Evolutionary conservation across 2,329 filamentous ascomycete genomes (phyloP).

Genomic region (Calonectria hawksworthii): DNA sequence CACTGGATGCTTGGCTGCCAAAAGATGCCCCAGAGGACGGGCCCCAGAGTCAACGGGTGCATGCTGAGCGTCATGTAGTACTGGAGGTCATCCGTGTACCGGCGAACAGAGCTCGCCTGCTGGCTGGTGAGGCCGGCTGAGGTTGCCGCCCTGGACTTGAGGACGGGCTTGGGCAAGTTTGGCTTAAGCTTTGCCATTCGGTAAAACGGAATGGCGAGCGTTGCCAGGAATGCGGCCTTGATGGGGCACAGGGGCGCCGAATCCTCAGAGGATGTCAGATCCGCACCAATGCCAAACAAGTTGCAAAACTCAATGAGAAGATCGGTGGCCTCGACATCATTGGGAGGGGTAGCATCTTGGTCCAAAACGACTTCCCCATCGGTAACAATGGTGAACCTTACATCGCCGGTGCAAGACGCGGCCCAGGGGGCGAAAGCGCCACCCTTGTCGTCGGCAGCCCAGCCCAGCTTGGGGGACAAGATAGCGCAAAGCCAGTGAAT

Average conservation of each 20-base stretch:
- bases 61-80: slow-evolving; percentile 52
- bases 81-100: slow-evolving; percentile 37
- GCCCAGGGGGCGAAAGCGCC: slow-evolving; percentile 39
- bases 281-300: slow-evolving; percentile 42
- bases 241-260: slow-evolving; percentile 37
- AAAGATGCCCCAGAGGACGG: slow-evolving; percentile 49
- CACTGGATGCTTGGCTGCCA: slow-evolving; percentile 49
- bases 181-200: slow-evolving; percentile 44
- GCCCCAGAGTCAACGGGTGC: slow-evolving; percentile 42
- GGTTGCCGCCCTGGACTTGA: slow-evolving; percentile 23
- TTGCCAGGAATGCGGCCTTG: slow-evolving; percentile 44
- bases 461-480: slow-evolving; percentile 39
- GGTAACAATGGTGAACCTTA: slow-evolving; percentile 40
- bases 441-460: slow-evolving; percentile 37
- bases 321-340: slow-evolving; percentile 38
- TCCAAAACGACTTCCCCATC: slow-evolving; percentile 36
- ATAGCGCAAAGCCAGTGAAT: slow-evolving; percentile 47
- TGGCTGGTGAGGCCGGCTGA: slow-evolving; percentile 17
- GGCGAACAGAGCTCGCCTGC: slow-evolving; percentile 32
- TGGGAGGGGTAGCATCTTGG: slow-evolving; percentile 29
- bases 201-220: slow-evolving; percentile 45
- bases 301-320: slow-evolving; percentile 45
- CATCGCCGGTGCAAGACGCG: slow-evolving; percentile 31
- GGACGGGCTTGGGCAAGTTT: slow-evolving; percentile 36
- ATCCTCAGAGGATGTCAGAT: slow-evolving; percentile 25